Percentiles rank a stretch among this genome's conserved stretches.
Evolutionary conservation across 306 rosid species (phyloP).

Genomic region (Begonia fuchsioides): DNA sequence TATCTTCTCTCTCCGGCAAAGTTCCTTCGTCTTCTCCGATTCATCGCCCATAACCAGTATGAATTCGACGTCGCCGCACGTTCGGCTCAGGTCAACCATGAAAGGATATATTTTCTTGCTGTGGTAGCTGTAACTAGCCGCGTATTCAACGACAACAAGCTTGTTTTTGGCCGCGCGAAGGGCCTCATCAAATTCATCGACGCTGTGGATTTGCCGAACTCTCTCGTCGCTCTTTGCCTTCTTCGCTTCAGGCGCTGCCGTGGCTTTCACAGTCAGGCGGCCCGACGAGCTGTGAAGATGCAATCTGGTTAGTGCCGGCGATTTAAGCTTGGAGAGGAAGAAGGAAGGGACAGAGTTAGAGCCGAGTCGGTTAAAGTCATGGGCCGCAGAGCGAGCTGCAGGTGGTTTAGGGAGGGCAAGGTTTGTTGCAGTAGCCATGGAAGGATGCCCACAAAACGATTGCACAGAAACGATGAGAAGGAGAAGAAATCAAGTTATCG

Average conservation of each 20-base stretch:
- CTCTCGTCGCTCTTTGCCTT: slow-evolving; percentile 33
- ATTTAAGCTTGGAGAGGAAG: not conserved
- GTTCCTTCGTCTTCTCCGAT: slow-evolving; percentile 47
- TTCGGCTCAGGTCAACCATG: slow-evolving; percentile 64
- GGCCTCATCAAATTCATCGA: too few species aligned
- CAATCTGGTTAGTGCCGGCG: not conserved
- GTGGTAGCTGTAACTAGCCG: slow-evolving; percentile 22
- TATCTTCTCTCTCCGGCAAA: slow-evolving; percentile 48
- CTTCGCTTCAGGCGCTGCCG: slow-evolving; percentile 30
- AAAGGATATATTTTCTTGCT: slow-evolving; percentile 72
- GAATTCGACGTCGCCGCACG: slow-evolving; percentile 68
- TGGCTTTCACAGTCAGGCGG: slow-evolving; percentile 23
- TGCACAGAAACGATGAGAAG: too few species aligned
- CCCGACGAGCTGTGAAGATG: not conserved
- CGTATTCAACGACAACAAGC: slow-evolving; percentile 81
- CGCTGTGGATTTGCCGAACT: slow-evolving; percentile 43
- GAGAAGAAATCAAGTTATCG: too few species aligned
- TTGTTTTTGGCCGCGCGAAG: slow-evolving; percentile 46
- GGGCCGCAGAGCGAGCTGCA: slow-evolving; percentile 9
- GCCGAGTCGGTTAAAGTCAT: slow-evolving; percentile 5
- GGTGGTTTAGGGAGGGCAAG: slow-evolving; percentile 29
- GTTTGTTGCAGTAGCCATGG: slow-evolving; percentile 43
- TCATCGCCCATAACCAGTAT: slow-evolving; percentile 68
- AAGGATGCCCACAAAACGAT: slow-evolving; percentile 5
- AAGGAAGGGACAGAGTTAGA: slow-evolving; percentile 5